These are phyloP conservation scores for Cryptococcus jaspeensis DNA, from an alignment of 1,284 basidiomycete genomes.

Conservation along the genomic window DNA sequence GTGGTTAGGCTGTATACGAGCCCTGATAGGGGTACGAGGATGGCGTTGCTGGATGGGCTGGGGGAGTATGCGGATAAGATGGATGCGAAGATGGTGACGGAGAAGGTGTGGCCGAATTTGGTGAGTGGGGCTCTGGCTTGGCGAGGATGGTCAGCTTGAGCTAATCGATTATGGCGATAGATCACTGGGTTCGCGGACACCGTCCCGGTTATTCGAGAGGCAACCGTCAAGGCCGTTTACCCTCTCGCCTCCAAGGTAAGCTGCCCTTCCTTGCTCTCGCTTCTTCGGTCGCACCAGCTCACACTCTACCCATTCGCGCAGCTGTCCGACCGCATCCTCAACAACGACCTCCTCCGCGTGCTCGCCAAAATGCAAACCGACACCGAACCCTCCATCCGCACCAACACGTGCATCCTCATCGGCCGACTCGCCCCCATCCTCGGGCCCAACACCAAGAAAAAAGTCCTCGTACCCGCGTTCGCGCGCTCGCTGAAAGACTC, in stretches of 20 bases:
- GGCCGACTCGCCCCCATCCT: constrained; percentile 84
- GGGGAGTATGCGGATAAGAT: constrained; percentile 81
- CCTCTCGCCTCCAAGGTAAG: constrained; percentile 78
- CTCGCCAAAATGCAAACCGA: constrained; percentile 93
- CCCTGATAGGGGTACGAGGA: constrained; percentile 87
- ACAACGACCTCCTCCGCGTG: constrained; percentile 91
- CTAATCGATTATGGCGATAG: constrained; percentile 8
- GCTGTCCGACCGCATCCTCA: constrained; percentile 87
- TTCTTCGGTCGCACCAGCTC: too few species aligned
- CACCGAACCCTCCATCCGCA: constrained; percentile 88
- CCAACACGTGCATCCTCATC: constrained; percentile 95
- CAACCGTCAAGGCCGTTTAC: constrained; percentile 84
- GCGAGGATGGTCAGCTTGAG: not conserved
- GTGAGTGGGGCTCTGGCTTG: constrained; percentile 53
- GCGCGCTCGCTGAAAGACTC: constrained; percentile 83
- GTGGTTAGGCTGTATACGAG: constrained; percentile 80
- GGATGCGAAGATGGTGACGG: constrained; percentile 76
- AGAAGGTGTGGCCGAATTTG: constrained; percentile 90
- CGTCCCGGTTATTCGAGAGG: constrained; percentile 88
- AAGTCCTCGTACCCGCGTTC: constrained; percentile 95
- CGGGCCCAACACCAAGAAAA: constrained; percentile 83
- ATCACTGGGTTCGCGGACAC: constrained; percentile 96
- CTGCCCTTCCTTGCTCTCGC: not conserved
- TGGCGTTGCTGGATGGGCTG: constrained; percentile 87
- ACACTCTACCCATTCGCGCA: constrained; percentile 37